Evolutionary conservation across 192 early-diverging fungal species (phyloP).

Genomic region (Dissophora ornata): DNA sequence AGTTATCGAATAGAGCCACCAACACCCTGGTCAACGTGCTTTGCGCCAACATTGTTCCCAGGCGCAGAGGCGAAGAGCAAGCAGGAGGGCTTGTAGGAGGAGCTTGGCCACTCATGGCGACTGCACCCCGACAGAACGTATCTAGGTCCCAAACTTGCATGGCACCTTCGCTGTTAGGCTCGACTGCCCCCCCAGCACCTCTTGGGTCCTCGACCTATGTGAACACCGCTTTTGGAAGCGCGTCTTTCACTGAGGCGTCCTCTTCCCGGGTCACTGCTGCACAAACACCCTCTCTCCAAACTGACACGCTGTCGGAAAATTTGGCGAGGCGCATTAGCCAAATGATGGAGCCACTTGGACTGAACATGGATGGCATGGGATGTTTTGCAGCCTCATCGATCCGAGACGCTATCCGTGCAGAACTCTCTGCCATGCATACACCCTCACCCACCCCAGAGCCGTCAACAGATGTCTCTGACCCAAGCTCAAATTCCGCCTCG

Average conservation of each 20-base stretch:
- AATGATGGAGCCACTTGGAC: constrained; percentile 25
- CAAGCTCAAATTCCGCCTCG: neutral
- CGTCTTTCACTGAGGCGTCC: neutral
- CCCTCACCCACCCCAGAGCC: too few relatives aligned
- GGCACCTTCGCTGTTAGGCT: constrained; percentile 45
- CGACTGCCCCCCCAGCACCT: constrained; percentile 45
- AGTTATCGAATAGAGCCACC: constrained; percentile 47
- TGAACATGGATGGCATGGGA: neutral
- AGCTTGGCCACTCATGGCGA: constrained; percentile 52
- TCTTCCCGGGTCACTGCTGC: neutral
- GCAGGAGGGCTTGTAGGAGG: constrained; percentile 50
- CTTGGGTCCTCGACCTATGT: constrained; percentile 14
- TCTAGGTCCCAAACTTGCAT: constrained; percentile 19
- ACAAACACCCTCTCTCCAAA: neutral
- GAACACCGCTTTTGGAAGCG: neutral
- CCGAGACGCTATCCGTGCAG: constrained; percentile 16
- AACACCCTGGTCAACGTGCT: constrained; percentile 52
- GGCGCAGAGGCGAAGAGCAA: constrained; percentile 42
- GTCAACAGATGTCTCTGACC: too few relatives aligned
- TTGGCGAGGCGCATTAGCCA: constrained; percentile 17
- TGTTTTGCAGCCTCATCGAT: constrained; percentile 9
- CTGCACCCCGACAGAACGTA: constrained; percentile 26
- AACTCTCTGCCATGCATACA: constrained; percentile 8
- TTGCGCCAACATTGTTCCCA: constrained; percentile 47
- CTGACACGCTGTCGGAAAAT: constrained; percentile 22